Percentiles rank a stretch among this genome's conserved stretches.
These are phyloP conservation scores for Phanerodontia chrysosporium DNA, from an alignment of 768 basidiomycete species.

Conservation along the genomic window DNA sequence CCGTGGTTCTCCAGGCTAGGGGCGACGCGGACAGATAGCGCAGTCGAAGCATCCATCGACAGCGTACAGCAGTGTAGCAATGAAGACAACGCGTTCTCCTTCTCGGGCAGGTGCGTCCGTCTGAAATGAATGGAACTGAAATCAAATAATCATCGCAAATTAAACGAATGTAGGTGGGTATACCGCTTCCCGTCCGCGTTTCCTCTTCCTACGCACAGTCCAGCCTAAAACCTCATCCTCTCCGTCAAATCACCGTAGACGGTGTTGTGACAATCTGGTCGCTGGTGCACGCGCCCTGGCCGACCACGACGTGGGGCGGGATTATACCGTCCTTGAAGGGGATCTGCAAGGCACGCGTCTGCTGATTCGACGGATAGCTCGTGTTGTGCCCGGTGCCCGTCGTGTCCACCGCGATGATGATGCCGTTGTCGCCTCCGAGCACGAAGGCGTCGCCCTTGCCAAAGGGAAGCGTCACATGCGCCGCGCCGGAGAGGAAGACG, in stretches of 20 bases:
- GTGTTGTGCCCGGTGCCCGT: slow-evolving; percentile 20
- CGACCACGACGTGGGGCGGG: slow-evolving; percentile 19
- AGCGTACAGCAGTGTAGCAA: too few species aligned
- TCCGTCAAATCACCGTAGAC: neutral
- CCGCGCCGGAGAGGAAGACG: slow-evolving; percentile 21
- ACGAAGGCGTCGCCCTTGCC: slow-evolving; percentile 14
- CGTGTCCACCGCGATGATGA: slow-evolving; percentile 21
- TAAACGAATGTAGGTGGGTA: neutral
- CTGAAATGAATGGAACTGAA: too few species aligned
- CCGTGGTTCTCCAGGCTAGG: too few species aligned
- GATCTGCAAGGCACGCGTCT: slow-evolving; percentile 22
- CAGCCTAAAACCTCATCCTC: too few species aligned
- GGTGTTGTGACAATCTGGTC: slow-evolving; percentile 7
- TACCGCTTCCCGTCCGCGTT: neutral
- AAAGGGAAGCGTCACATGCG: slow-evolving; percentile 21
- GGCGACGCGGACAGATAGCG: too few species aligned
- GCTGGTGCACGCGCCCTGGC: slow-evolving; percentile 17
- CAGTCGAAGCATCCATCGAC: too few species aligned
- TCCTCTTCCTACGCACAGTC: neutral
- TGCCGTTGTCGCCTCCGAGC: slow-evolving; percentile 17
- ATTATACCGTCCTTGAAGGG: slow-evolving; percentile 18
- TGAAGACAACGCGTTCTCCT: neutral
- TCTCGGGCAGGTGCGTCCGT: neutral
- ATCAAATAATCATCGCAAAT: neutral
- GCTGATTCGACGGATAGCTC: slow-evolving; percentile 17